Conservation (phyloP, 768 basidiomycete genomes). For the Cantharellus cinnabarinus region DNA sequence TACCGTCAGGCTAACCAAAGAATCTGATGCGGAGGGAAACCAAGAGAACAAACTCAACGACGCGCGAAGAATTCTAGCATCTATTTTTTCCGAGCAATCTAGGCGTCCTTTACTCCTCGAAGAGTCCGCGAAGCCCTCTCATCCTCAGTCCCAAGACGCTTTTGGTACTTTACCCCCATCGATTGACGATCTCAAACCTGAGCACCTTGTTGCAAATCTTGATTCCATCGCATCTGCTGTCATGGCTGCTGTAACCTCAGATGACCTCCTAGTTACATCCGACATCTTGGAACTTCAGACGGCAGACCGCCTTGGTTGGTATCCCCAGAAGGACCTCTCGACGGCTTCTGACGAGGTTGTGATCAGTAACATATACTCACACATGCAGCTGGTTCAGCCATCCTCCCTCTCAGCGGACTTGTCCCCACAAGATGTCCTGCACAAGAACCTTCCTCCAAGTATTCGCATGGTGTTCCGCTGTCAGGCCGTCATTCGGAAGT, state of each 20-base stretch:
- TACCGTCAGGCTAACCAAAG: slow-evolving; percentile 19
- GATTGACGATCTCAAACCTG: slow-evolving; percentile 39
- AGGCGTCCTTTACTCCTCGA: slow-evolving; percentile 28
- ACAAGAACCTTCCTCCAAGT: slow-evolving; percentile 48
- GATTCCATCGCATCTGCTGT: slow-evolving; percentile 59
- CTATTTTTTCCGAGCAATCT: slow-evolving; percentile 33
- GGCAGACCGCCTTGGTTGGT: slow-evolving; percentile 65
- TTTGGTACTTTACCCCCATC: slow-evolving; percentile 33
- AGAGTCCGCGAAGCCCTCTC: neutral
- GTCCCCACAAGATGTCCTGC: slow-evolving; percentile 39
- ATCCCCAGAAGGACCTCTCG: slow-evolving; percentile 33
- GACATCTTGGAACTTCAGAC: slow-evolving; percentile 69
- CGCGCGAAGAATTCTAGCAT: slow-evolving; percentile 21
- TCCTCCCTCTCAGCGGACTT: slow-evolving; percentile 53
- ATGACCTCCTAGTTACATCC: slow-evolving; percentile 56
- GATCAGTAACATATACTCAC: slow-evolving; percentile 58
- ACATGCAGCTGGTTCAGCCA: slow-evolving; percentile 50
- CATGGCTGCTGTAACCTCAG: slow-evolving; percentile 45
- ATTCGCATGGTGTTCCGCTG: slow-evolving; percentile 61
- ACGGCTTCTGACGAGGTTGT: slow-evolving; percentile 40
- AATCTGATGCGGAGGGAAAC: neutral
- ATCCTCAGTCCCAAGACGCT: slow-evolving; percentile 4
- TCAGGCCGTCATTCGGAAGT: slow-evolving; percentile 56
- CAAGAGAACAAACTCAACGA: neutral
- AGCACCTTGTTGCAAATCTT: slow-evolving; percentile 56